Percentiles rank a stretch among this genome's conserved stretches.
Conservation (phyloP, 1,284 basidiomycete species). For the Irpex lacteus region DNA sequence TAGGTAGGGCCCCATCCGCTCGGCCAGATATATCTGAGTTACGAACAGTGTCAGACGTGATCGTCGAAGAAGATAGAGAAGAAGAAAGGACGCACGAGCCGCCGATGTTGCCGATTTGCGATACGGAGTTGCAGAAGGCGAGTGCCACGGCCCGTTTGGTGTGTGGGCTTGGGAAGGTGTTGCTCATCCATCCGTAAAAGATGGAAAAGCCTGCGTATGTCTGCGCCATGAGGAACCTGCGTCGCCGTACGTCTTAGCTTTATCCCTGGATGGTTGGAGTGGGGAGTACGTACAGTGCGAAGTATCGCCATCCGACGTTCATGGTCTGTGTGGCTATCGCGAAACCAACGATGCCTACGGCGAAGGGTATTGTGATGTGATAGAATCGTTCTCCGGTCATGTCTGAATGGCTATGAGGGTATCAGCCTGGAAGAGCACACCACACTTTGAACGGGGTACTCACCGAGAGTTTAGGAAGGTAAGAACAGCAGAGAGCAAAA, state of each 20-base stretch:
- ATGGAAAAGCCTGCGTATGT: constrained; percentile 69
- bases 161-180: constrained; percentile 65
- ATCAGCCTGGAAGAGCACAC: too few species aligned
- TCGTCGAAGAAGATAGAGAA: neutral
- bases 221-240: constrained; percentile 74
- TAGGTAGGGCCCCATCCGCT: constrained; percentile 39
- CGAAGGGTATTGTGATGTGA: constrained; percentile 56
- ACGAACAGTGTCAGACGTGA: neutral
- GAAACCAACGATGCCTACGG: constrained; percentile 66
- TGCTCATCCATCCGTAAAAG: constrained; percentile 71
- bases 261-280: neutral
- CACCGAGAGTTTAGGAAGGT: constrained; percentile 47
- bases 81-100: constrained; percentile 44
- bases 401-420: constrained; percentile 64
- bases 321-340: constrained; percentile 69
- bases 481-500: constrained; percentile 63
- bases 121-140: constrained; percentile 70
- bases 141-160: constrained; percentile 75
- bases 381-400: constrained; percentile 60
- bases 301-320: constrained; percentile 64
- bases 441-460: too few species aligned
- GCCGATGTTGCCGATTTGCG: constrained; percentile 67
- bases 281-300: constrained; percentile 55
- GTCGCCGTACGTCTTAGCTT: neutral
- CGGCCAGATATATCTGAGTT: constrained; percentile 37